phyloP scores from a whole-genome alignment of 805 yeast genomes.

The Lipomyces yamadae region DNA sequence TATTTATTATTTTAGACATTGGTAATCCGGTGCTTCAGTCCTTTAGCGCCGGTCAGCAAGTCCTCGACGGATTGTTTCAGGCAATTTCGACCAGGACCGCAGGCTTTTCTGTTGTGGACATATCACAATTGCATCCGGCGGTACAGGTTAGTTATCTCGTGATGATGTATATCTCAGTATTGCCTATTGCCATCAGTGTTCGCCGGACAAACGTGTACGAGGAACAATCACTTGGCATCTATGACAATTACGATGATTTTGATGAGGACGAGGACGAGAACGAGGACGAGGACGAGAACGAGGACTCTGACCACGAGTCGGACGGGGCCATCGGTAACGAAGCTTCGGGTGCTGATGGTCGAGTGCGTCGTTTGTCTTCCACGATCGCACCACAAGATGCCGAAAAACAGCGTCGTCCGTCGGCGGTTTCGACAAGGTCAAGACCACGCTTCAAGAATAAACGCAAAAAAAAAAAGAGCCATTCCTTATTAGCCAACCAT shows the following conservation, averaged over 20 bases:
- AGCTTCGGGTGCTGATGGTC: constrained; percentile 5
- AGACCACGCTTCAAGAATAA: constrained; percentile 39
- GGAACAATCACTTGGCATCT: constrained; percentile 95
- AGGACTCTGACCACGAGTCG: constrained; percentile 16
- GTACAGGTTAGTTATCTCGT: constrained; percentile 91
- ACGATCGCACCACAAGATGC: background rate
- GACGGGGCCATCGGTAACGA: background rate
- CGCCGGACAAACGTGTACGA: constrained; percentile 97
- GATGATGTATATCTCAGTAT: constrained; percentile 97
- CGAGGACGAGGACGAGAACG: constrained; percentile 25
- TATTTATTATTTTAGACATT: constrained; percentile 80
- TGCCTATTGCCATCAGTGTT: constrained; percentile 94
- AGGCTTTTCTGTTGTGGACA: constrained; percentile 77
- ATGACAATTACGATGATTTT: constrained; percentile 44
- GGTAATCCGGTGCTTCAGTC: constrained; percentile 56
- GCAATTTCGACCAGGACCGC: constrained; percentile 94
- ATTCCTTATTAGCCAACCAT: constrained; percentile 80
- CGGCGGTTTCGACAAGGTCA: constrained; percentile 5
- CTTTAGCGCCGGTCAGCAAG: constrained; percentile 68
- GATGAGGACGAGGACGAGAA: constrained; percentile 33
- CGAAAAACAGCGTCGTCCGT: constrained; percentile 8
- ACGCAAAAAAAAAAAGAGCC: constrained; percentile 47
- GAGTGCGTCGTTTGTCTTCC: constrained; percentile 1
- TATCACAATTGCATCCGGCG: constrained; percentile 79
- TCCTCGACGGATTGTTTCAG: constrained; percentile 84